Conservation (phyloP, 1,284 basidiomycete species). For the Xanthoconium separans region DNA sequence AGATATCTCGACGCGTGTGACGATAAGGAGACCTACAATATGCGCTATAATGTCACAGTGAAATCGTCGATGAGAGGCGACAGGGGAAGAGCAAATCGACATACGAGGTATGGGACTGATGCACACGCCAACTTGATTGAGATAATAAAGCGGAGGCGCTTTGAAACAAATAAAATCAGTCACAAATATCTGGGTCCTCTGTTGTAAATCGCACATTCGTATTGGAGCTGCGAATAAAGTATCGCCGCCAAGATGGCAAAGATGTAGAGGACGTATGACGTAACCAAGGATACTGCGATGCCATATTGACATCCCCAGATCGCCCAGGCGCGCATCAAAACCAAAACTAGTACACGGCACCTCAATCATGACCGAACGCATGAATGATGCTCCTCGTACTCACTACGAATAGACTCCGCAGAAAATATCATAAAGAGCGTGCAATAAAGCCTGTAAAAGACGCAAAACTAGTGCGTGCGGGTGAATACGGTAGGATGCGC, state of each 20-base stretch:
- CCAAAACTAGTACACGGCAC: background rate
- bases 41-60: too few relatives aligned
- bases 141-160: too few relatives aligned
- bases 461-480: slow-evolving; percentile 5
- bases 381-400: background rate
- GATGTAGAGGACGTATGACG: background rate
- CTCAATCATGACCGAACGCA: too few relatives aligned
- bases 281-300: background rate
- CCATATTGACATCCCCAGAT: slow-evolving; percentile 13
- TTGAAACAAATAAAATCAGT: too few relatives aligned
- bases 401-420: background rate
- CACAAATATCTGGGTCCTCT: too few relatives aligned
- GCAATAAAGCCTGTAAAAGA: background rate
- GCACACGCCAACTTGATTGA: too few relatives aligned
- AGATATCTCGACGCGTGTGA: background rate
- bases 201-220: too few relatives aligned
- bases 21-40: too few relatives aligned
- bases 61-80: too few relatives aligned
- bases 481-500: background rate
- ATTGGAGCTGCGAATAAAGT: too few relatives aligned
- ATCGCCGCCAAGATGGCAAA: background rate
- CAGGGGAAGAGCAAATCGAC: too few relatives aligned
- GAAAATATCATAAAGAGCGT: background rate
- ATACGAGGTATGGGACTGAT: too few relatives aligned
- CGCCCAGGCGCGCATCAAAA: slow-evolving; percentile 15